Evolutionary conservation across 352 stramenopile genomes (phyloP), one percentile per base, ranked within the genome.

Genomic region (Globisporangium apiculatum): DNA sequence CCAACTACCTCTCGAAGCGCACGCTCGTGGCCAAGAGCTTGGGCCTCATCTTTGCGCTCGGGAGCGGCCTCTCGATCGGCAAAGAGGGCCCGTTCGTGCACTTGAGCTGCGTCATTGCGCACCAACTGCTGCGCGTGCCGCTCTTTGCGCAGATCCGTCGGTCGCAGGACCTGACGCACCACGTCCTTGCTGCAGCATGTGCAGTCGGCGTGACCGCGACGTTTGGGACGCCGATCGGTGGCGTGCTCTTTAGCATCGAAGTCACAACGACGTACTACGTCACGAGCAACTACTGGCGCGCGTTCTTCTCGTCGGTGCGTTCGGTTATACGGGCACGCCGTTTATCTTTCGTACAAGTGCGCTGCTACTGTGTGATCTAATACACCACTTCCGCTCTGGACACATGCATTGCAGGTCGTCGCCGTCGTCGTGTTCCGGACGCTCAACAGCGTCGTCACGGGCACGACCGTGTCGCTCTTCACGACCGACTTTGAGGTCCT

Each of bases 221-320:
- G 11, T 94, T 91, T 43, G 79, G 80, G 18, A 78, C 79, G 14
- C 82, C 82, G 38, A 80, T 91, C 24, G 82, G 82, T n/a, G 82
- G 82, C 12, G 76, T 91, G 45, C 64, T 91, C 5, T 91, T 91
- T 53, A 86, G 72, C 57, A 87, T 91, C 40, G 82, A 91, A 56
- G 84, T 94, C 53, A 97, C 89, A 0, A 86, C 78, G 38, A 89
- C 81, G 37, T 89, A 88, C 65, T 97, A 96, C 74, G 78, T 93
- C 59, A 89, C 83, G 45, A 84, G 73, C 48, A 95, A 94, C 65
- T 93, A 96, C 61, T 95, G 86, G 76, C 78, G 83, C n/a, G 84
- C 81, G 4, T 96, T 97, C 71, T 91, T 97, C 60, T 86, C 79
- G 31, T 92, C 88, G 9, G 65, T 66, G 52, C 9, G 51, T 38